These are phyloP conservation scores for Neurospora sp. DNA, from an alignment of 495 filamentous ascomycete genomes.

Conservation along the genomic window DNA sequence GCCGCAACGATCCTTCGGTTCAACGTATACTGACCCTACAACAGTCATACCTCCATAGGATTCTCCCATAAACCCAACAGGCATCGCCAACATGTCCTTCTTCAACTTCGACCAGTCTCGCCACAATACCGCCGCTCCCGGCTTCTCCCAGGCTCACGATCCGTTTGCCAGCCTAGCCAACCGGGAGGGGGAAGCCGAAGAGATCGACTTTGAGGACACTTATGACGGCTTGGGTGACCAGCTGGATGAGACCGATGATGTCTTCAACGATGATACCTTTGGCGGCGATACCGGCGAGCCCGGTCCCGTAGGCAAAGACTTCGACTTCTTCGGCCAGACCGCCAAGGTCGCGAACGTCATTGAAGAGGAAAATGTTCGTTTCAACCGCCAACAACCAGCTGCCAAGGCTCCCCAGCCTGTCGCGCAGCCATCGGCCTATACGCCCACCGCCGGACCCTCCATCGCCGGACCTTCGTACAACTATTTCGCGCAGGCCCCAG, in stretches of 20 bases:
- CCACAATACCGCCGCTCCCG: constrained; percentile 47
- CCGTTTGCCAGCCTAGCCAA: constrained; percentile 75
- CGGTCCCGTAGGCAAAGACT: constrained; percentile 69
- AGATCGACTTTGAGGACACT: constrained; percentile 90
- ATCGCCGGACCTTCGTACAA: constrained; percentile 18
- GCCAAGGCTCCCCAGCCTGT: constrained; percentile 24
- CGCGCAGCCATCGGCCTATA: constrained; percentile 19
- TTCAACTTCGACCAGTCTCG: constrained; percentile 72
- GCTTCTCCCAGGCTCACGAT: constrained; percentile 78
- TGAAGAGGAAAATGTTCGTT: constrained; percentile 81
- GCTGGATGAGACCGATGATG: constrained; percentile 87
- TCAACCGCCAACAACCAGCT: constrained; percentile 52
- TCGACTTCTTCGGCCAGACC: constrained; percentile 92
- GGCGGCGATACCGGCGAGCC: constrained; percentile 37
- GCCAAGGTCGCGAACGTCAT: constrained; percentile 76
- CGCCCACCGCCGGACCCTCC: constrained; percentile 5
- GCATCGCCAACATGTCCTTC: constrained; percentile 42
- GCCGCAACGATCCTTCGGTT: neutral
- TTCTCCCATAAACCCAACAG: neutral
- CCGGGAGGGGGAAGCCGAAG: constrained; percentile 68
- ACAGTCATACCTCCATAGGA: neutral
- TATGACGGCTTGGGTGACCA: constrained; percentile 93
- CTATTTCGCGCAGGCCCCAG: constrained; percentile 30
- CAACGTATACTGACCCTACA: neutral
- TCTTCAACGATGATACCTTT: constrained; percentile 98